Base-by-base conservation (phyloP, 78 protist genomes). In the Thecamonas trahens region DNA sequence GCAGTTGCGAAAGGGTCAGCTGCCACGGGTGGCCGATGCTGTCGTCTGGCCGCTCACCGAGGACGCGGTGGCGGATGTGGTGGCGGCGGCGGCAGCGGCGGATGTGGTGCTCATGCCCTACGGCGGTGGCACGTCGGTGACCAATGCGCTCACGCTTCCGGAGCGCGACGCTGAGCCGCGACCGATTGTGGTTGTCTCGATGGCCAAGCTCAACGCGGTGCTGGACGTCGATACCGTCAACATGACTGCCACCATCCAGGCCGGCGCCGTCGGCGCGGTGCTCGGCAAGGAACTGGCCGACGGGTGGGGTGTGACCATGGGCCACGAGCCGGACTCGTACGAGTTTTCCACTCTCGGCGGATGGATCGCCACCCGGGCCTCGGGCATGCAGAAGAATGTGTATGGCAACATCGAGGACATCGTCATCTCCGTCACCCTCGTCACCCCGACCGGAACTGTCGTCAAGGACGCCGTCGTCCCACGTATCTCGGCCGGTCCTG, bases 341-440 rank as follows among this genome's bases (percentile, higher is more conserved):
- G 89, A 84, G 68, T 80, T 80, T 49, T 77, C 86, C 53, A 72
- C 94, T 24, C 72, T 90, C 24, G 95, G 95, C 53, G 95, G 95
- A 34, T 90, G 95, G 95, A 70, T 86, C 32, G 89, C 91, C 18
- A 86, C 95, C 2, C 76, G 91, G 29, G 84, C 89, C 38, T 75
- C 86, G 1, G 95, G 95, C 53, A 79, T 62, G 90, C 74, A 63
- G 77, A 83, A 80, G 61, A 84, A 84, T 38, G n/a, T 38, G 32
- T 85, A 89, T 77, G 94, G 94, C 31, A 85, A 85, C 60, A 89
- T 89, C 26, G 93, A 88, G 55, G 89, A 88, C 67, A 79, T 88
- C 72, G 34, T 80, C n/a, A 73, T 88, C 15, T 37, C 67, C 34
- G 59, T 84, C 58, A 86, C 60, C 68, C 70, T 85, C 45, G 91